Percentiles rank a stretch among this genome's conserved stretches.
Evolutionary conservation across 192 early-diverging fungal genomes (phyloP).

Genomic region (Coemansia brasiliensis): DNA sequence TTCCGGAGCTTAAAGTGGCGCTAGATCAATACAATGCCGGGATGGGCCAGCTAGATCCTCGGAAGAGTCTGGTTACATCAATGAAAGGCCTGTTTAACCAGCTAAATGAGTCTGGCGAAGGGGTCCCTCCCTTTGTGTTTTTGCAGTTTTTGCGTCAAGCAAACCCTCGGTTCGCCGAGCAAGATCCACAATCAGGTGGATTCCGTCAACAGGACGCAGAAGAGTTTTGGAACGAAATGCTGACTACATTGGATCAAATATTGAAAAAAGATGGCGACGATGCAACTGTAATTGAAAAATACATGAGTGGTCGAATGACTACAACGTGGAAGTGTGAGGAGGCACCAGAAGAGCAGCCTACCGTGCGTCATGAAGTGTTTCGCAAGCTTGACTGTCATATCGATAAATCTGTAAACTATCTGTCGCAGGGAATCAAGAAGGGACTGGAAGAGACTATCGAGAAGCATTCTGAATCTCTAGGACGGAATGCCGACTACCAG

Average conservation of each 20-base stretch:
- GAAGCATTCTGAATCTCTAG: constrained; percentile 83
- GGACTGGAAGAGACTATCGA: constrained; percentile 81
- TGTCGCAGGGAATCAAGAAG: constrained; percentile 48
- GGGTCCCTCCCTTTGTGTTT: constrained; percentile 78
- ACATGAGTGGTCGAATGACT: constrained; percentile 72
- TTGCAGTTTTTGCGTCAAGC: constrained; percentile 72
- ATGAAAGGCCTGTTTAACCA: constrained; percentile 74
- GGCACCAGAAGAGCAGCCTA: constrained; percentile 69
- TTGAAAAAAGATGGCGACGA: constrained; percentile 1
- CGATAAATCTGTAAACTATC: constrained; percentile 50
- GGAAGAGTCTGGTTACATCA: constrained; percentile 64
- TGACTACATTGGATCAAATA: constrained; percentile 60
- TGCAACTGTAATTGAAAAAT: constrained; percentile 63
- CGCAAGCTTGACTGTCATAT: constrained; percentile 77
- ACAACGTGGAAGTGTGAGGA: constrained; percentile 62
- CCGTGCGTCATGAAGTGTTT: constrained; percentile 67
- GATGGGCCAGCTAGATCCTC: constrained; percentile 13
- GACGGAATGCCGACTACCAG: constrained; percentile 76
- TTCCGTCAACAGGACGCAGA: constrained; percentile 97
- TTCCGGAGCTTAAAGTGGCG: constrained; percentile 75
- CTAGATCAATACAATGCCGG: constrained; percentile 53
- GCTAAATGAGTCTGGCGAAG: constrained; percentile 66
- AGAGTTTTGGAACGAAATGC: constrained; percentile 92
- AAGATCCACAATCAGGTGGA: constrained; percentile 61
- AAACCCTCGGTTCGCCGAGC: constrained; percentile 88